These are phyloP conservation scores for Elymus sibiricus DNA, from an alignment of 176 grass and related monocot species.

Conservation along the genomic window DNA sequence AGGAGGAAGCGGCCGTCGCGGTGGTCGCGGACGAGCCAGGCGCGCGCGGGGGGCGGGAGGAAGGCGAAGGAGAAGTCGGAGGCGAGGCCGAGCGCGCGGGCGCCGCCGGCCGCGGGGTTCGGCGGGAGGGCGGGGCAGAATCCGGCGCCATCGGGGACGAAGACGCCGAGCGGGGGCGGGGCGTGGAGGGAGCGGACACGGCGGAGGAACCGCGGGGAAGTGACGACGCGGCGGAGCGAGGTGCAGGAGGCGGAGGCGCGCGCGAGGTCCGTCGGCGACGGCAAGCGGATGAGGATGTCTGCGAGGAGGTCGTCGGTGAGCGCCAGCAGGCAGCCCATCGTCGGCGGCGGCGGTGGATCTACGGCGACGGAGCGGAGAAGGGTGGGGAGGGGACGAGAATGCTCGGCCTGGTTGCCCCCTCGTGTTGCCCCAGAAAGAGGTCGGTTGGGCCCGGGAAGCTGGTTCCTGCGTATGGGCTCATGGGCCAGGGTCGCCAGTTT, in stretches of 20 bases:
- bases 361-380: not conserved
- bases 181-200: slow-evolving; percentile 4
- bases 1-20: slow-evolving; percentile 31
- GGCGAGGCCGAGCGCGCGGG: not conserved
- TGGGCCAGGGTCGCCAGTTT: no score
- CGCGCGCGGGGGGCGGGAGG: not conserved
- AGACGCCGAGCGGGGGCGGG: not conserved
- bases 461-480: no score
- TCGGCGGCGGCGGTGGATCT: not conserved
- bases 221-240: slow-evolving; percentile 22
- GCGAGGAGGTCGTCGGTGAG: slow-evolving; percentile 25
- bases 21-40: slow-evolving; percentile 41
- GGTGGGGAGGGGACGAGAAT: not conserved
- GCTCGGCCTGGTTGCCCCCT: not conserved
- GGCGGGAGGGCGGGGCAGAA: slow-evolving; percentile 16
- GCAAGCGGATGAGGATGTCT: slow-evolving; percentile 25
- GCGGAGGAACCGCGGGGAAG: slow-evolving; percentile 22
- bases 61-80: slow-evolving; percentile 36
- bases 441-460: not conserved
- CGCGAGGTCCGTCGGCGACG: not conserved
- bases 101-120: not conserved
- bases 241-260: slow-evolving; percentile 15
- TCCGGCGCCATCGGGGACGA: not conserved
- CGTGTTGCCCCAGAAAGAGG: not conserved
- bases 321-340: not conserved